Evolutionary conservation across 106 monocot species (phyloP), one percentile per base, ranked within the genome.

Genomic region (Platanthera zijinensis): DNA sequence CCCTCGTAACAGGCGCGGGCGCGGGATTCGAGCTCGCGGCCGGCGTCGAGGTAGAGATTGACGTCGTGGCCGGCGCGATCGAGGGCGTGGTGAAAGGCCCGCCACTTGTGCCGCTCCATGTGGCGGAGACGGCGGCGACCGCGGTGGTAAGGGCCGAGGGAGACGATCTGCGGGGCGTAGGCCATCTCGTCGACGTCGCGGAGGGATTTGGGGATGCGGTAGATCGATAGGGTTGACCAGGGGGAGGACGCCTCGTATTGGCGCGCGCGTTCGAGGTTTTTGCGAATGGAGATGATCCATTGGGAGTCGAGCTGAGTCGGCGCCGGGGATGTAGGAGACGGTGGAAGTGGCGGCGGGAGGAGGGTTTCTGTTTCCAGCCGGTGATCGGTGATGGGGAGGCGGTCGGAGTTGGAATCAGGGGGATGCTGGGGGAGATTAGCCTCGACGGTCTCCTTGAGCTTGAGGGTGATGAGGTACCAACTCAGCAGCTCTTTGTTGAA

Each of bases 401-500:
- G 22, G 82, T 19, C 30, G 47, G 45, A 11, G 22, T 21, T 12
- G 53, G n/a, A 48, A 39, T 52, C 25, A 10, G 89, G 86, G 7
- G 80, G 78, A 18, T 89, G 84, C 56, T 74, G 85, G 39, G 78
- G 18, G 53, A 82, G 74, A 57, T 66, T 76, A 14, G 79, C 76
- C 32, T 88, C 86, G 5, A 91, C 82, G 5, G 83, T 87, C 63
- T 94, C 85, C 57, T 81, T 89, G 74, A 94, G 83, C 78, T 90
- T 94, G 14, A 94, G 84, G 51, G 90, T 94, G 75, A 94, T 85
- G 21, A 94, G 87, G 78, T 94, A 94, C 94, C 89, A 90, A 74
- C 94, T 87, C 13, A 94, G 70, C 6, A 87, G 75, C 57, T 94
- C 90, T 64, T 90, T 88, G 85, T 88, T 90, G 89, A 90, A 90